Evolutionary conservation across 495 filamentous ascomycete species (phyloP), one percentile per base, ranked within the genome.

Genomic region (Penicillium lagena): DNA sequence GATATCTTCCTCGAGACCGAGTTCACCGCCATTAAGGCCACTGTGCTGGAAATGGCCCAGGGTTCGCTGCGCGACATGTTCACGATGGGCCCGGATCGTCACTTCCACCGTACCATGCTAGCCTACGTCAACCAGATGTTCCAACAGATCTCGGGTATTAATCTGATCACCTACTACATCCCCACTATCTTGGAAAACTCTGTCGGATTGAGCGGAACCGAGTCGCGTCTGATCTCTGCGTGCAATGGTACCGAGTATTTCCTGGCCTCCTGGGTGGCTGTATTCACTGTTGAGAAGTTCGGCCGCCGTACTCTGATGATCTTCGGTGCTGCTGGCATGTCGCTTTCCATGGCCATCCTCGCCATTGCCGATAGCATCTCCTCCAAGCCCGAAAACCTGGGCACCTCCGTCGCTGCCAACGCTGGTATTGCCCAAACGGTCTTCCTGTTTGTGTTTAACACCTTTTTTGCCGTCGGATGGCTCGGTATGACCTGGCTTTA

Each of bases 41-140:
- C 85, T 0, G 85, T 88, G 9, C 44, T 84, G 12, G 85, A 89
- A 52, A 83, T 82, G 76, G 73, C 77, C 28, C 76, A 80, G 60
- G 79, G 79, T 27, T 73, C 68, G 2, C 86, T 86, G 60, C 53
- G 58, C 12, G 86, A 89, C 47, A 73, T 83, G 45, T 88, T 90
- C 61, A 84, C 78, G 27, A 84, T 83, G 75, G 78, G 73, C 45
- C 75, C 80, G 46, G 76, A 89, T 55, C 78, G 86, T 29, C 83
- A 88, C 57, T 78, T 90, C 52, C 86, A 89, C 61, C 80, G 87
- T 10, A 79, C 76, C 0, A 59, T 81, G 17, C 70, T 89, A 28
- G 86, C 77, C 36, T 86, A 87, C 54, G 76, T 86, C 58, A 88
- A 86, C 60, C 85, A 89, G 49, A 77, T 86, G 70, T 87, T 87